Evolutionary conservation across 306 rosid species (phyloP), one percentile per base, ranked within the genome.

Genomic region (Sicyos baderoa): DNA sequence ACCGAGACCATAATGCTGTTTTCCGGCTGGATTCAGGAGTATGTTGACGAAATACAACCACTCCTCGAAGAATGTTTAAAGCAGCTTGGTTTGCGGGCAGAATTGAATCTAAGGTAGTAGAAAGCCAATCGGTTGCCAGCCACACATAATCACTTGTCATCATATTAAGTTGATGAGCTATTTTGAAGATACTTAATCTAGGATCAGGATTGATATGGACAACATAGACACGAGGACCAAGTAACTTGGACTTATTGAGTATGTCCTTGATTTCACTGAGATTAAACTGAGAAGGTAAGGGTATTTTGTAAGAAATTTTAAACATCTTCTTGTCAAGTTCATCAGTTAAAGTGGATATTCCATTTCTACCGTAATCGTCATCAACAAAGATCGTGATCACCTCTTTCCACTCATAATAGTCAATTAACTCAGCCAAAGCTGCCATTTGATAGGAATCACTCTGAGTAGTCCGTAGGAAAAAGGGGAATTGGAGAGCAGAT

Each of bases 51-150:
- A 93, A 82, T 50, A 82, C 83, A 69, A 93, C 99, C 37, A 93
- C 89, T 17, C 99, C 99, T 79, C 88, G 84, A 27, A 93, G 81
- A 56, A 77, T 52, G 65, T 49, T 51, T 23, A 86, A 75, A 63
- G 87, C 68, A 10, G 91, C 57, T 73, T 29, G 81, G 69, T 74
- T 81, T 70, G 23, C 52, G 2, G 83, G 75, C 25, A 80, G 72
- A 68, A 79, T 74, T 18, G 99, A 90, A 80, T 86, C 90, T 9
- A 90, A 9, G 47, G 99, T 90, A 62, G 90, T 55, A 74, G 89
- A 81, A 53, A 93, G 87, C 97, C 96, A 93, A 78, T 93, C 97
- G 0, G 96, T 88, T 53, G 88, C 91, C 63, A 93, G 82, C 99
- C 99, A 93, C 22, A 85, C 97, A 60, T 82, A 93, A 45, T 77